Evolutionary conservation across 2,329 filamentous ascomycete species (phyloP), one percentile per base, ranked within the genome.

Genomic region (Microsporum canis): DNA sequence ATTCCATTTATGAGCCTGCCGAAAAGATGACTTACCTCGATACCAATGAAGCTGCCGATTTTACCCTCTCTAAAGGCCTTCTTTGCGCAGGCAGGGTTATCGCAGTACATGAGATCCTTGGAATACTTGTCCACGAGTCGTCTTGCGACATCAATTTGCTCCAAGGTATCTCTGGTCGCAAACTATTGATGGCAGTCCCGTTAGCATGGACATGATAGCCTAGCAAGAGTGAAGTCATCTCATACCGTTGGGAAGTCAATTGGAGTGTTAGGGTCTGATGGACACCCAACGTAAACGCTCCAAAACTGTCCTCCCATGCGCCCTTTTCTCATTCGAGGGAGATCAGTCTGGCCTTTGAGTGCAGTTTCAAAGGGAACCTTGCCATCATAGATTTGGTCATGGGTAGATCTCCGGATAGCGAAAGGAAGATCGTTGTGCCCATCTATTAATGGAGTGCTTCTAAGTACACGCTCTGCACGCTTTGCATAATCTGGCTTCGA

Each of bases 361-460:
- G 62, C 63, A 55, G 63, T 62, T 7, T 65, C 55, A 47, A 67
- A 66, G 29, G 63, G 63, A 39, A 67, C 61, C n/a, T 59, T 64
- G 10, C 62, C 64, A 61, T 67, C 61, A 62, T 71, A 68, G 23
- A 72, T 70, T 53, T 70, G 68, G 39, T 69, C 67, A n/a, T 69
- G 56, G 31, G 67, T 65, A 23, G 66, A 63, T n/a, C 64, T 63
- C 10, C 70, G 63, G 27, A 72, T 64, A 47, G 69, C 57, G 60
- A 67, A 66, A 1, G 70, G 71, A 14, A 72, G 58, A 61, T 72
- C 71, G 61, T 72, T 72, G 59, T 72, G 71, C 0, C 71, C 71
- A 62, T 72, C 71, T 38, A 71, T 69, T 39, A 72, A 56, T 6
- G 70, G 69, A 3, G 68, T 68, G 10, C 63, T 66, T 29, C 57